Base-by-base conservation (phyloP, 2,329 filamentous ascomycete species). In the Pezicula rhizophila region DNA sequence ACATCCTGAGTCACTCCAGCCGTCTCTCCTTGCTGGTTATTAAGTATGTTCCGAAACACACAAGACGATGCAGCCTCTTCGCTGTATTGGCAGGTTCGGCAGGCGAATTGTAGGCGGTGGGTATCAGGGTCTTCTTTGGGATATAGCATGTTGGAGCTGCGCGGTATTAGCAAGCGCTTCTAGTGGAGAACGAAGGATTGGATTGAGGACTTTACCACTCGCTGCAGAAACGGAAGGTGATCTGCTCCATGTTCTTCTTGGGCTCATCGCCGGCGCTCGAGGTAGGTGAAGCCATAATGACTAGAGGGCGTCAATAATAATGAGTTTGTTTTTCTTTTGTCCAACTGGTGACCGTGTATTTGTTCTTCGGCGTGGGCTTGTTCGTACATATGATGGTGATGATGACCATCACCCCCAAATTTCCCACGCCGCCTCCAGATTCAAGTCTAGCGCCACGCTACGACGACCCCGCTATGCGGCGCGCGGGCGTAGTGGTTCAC, bases 1-100 rank as follows among this genome's bases (percentile, higher is more conserved):
- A 99, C 91, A 72, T 99, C 95, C 70, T 95, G 89, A 53, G 92
- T 96, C 62, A 97, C 92, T 72, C 95, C 93, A 51, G 93, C 92
- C 37, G 92, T 97, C 72, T 96, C 93, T 63, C 91, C 90, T 23
- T 92, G 87, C 52, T 89, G 87, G 66, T 86, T 95, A 71, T 89
- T 89, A 62, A 99, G 83, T 59, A 92, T 82, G 70, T 97, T 95
- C 68, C 95, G 89, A 75, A 93, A 99, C 64, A 97, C 89, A 70
- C 93, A 97, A 53, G 89, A 85, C 18, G 89, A 92, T 53, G 82
- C 82, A 28, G 92, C 91, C 55, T 86, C 82, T 66, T 96, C 90
- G 61, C 85, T 88, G 72, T 89, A 96, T 65, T 90, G 85, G 74
- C 93, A 99, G 49, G 91, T 96, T 61, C 92, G 88, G 76, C 93